Evolutionary conservation across 331 rosid species (phyloP), one percentile per base, ranked within the genome.

Genomic region (Erythrophleum ivorense): DNA sequence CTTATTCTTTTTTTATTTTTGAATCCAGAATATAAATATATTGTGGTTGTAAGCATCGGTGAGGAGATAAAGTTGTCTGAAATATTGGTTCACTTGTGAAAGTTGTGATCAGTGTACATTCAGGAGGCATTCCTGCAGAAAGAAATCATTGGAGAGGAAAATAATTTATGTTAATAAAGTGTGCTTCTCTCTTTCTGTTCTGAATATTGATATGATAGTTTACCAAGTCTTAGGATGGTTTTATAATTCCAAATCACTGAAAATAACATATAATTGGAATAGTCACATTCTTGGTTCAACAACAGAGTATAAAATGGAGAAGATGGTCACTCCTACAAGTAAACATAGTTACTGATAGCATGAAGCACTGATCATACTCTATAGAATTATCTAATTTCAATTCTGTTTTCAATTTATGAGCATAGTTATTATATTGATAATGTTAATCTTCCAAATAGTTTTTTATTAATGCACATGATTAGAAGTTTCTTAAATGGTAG

Each of bases 401-500:
- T 40, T 43, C 24, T 7, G 40, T 50, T 81, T 73, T 55, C 73
- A 63, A 71, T 36, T 83, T 43, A 9, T 46, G 29, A 45, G 43
- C 21, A 57, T 57, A 59, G 33, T 74, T 63, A 57, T 75, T 78
- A 29, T 57, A 18, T 85, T 62, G 59, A 53, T 63, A 13, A 31
- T 55, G 7, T 29, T 68, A 69, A n/a, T 11, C 48, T 76, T 78
- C 41, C 7, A 36, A 40, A 54, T 64, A 73, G 34, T 33, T 63
- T 21, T 50, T 62, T 40, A 34, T 43, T 34, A 21, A 8, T 45
- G 82, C 38, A 66, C n/a, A 54, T 58, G 76, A 36, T 57, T 75
- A 50, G 54, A 76, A 38, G 81, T 76, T 83, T 63, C 78, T 81
- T 82, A 79, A 85, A 82, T 89, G 86, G 85, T 79, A 80, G 29